Percentiles rank a stretch among this genome's conserved stretches.
phyloP scores from a whole-genome alignment of 2,329 filamentous ascomycete species.

The Geosmithia flava region DNA sequence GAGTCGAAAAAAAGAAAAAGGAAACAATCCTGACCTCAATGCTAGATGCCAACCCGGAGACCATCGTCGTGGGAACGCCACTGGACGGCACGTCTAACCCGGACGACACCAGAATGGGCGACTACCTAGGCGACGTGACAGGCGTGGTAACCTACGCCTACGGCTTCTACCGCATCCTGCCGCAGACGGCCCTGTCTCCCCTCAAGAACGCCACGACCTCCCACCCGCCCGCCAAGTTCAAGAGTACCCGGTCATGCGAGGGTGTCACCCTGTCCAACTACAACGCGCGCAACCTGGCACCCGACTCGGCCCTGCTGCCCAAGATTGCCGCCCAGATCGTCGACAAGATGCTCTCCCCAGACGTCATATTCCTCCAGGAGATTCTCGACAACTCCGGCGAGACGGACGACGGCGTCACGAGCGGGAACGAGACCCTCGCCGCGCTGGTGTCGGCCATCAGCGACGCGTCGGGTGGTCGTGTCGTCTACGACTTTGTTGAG shows the following conservation, averaged over 20 bases:
- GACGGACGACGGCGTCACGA: constrained; percentile 42
- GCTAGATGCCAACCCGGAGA: constrained; percentile 57
- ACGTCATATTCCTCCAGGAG: constrained; percentile 58
- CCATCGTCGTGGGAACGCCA: constrained; percentile 51
- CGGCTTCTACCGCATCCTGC: constrained; percentile 58
- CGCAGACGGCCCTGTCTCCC: constrained; percentile 42
- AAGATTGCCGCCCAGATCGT: constrained; percentile 53
- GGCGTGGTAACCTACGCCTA: constrained; percentile 55
- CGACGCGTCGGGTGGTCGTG: constrained; percentile 27
- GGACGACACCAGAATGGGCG: constrained; percentile 48
- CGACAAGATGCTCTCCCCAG: constrained; percentile 47
- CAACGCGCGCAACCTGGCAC: constrained; percentile 58
- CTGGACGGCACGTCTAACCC: constrained; percentile 54
- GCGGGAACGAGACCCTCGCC: constrained; percentile 45
- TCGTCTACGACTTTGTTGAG: constrained; percentile 46
- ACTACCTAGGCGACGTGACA: constrained; percentile 51
- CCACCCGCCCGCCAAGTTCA: constrained; percentile 37
- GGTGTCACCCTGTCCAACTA: constrained; percentile 54
- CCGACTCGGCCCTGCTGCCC: constrained; percentile 41
- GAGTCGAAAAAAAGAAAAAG: not conserved
- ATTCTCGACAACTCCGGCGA: constrained; percentile 55
- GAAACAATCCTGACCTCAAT: not conserved
- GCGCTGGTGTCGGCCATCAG: constrained; percentile 41
- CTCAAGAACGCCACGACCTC: constrained; percentile 30
- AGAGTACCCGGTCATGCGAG: constrained; percentile 41